A percentile compares a stretch with the other conserved stretches of the same genome.
Evolutionary conservation across 2,329 filamentous ascomycete species (phyloP).

Genomic region (Trichoderma guizhouense): DNA sequence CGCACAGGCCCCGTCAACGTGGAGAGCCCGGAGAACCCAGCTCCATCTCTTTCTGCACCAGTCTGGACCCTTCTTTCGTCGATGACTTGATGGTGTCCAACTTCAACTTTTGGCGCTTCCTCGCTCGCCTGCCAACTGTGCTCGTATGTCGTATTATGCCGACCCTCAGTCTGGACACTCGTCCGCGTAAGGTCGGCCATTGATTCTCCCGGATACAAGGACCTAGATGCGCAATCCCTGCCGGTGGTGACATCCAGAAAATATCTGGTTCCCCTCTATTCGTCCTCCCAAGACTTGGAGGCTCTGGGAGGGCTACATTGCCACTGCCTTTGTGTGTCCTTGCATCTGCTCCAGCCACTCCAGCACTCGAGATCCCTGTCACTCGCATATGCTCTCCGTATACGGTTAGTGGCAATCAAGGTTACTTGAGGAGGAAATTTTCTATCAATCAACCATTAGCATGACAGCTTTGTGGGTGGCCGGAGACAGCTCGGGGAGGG

Average conservation of each 20-base stretch:
- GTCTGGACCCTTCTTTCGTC: background rate
- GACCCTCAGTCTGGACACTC: background rate
- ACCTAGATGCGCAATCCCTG: background rate
- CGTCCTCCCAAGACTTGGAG: background rate
- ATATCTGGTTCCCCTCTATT: background rate
- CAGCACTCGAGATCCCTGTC: background rate
- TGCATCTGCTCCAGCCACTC: background rate
- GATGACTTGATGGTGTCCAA: background rate
- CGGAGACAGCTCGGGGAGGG: background rate
- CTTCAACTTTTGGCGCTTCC: background rate
- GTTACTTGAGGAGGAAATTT: background rate
- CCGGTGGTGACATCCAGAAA: background rate
- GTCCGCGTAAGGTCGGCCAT: background rate
- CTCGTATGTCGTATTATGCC: background rate
- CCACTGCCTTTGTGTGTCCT: background rate
- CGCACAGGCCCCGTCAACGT: background rate
- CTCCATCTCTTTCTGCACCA: background rate
- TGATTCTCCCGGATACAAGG: background rate
- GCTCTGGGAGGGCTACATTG: conserved; percentile 3
- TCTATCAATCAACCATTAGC: conserved; percentile 6
- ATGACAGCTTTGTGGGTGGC: background rate
- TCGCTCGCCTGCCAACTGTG: background rate
- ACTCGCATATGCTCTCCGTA: background rate
- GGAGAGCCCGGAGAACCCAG: conserved; percentile 2
- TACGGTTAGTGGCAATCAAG: background rate